These are phyloP conservation scores for Aspergillus ruber DNA, from an alignment of 2,329 filamentous ascomycete genomes.

Conservation along the genomic window DNA sequence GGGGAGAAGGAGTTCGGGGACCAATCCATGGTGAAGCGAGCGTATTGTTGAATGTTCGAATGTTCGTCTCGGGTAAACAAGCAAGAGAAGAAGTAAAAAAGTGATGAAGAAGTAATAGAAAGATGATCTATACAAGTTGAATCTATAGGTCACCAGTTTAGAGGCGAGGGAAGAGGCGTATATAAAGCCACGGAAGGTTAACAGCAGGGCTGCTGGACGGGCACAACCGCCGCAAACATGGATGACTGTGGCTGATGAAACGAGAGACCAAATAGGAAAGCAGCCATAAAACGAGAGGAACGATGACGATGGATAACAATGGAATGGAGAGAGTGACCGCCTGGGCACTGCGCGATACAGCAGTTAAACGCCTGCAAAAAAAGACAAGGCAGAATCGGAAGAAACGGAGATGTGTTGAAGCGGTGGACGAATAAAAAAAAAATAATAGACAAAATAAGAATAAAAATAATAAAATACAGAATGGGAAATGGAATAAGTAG, in stretches of 20 bases:
- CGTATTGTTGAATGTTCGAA: neutral
- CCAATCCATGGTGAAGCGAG: constrained; percentile 1
- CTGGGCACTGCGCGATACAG: neutral
- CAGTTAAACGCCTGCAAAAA: constrained; percentile 22
- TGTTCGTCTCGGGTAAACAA: neutral
- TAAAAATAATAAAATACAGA: constrained; percentile 3
- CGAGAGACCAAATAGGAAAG: constrained; percentile 1
- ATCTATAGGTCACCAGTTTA: neutral
- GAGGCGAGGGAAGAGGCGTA: constrained; percentile 10
- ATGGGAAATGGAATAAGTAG: neutral
- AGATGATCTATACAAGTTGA: constrained; percentile 8
- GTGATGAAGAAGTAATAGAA: constrained; percentile 1
- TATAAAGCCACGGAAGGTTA: constrained; percentile 20
- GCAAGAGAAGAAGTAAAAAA: no score
- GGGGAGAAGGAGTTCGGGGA: neutral
- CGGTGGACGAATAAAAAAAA: constrained; percentile 4
- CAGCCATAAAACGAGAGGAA: neutral
- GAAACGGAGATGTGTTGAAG: neutral
- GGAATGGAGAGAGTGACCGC: neutral
- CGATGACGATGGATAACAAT: neutral
- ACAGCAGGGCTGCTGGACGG: constrained; percentile 17
- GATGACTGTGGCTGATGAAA: constrained; percentile 21
- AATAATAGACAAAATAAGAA: neutral
- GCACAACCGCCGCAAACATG: constrained; percentile 18
- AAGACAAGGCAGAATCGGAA: constrained; percentile 32